Base-by-base conservation (phyloP, 257 asterid genomes). In the Ilex asprella region DNA sequence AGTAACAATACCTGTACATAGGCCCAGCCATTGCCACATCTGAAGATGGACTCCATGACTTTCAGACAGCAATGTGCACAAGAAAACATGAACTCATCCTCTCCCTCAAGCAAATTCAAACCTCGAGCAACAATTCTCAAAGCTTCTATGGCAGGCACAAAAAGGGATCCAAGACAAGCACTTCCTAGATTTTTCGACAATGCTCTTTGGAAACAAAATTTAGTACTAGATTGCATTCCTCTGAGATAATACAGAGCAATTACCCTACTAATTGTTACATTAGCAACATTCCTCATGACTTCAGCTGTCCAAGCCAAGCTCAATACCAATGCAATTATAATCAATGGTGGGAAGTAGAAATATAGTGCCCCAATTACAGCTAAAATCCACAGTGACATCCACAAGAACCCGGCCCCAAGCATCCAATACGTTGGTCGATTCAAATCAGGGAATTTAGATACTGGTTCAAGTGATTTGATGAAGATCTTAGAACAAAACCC, bases 261-360 rank as follows among this genome's bases (percentile, higher is more conserved):
- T 72, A 81, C 96, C 58, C 97, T 72, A 68, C 99, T 82, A 9
- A 89, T 89, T 0, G 97, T 82, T 21, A 93, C 56, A 73, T 85
- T 93, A 62, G 95, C 95, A 55, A 93, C 97, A 69, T 93, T 93
- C 82, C 99, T 83, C 99, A 93, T 89, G 30, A 93, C 99, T 67
- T 93, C 99, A n/a, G 96, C 78, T 29, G 80, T 75, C 99, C 99
- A 93, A 70, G 77, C 78, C 63, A 93, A 73, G 76, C 96, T 93
- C 75, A 89, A 30, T 7, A 82, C 73, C 78, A 93, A 56, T 3
- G 31, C 85, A 2, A 84, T 55, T 50, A 93, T 89, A 35, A 85
- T 54, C 85, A 89, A 44, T 0, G 97, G 87, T 11, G 93, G 86
- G 21, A 75, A 69, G 30, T 75, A 80, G 76, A 92, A 93, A 65